Percentiles rank a stretch among this genome's conserved stretches.
Evolutionary conservation across 2,329 filamentous ascomycete genomes (phyloP).

Genomic region (Aspergillus ochraceoroseus): DNA sequence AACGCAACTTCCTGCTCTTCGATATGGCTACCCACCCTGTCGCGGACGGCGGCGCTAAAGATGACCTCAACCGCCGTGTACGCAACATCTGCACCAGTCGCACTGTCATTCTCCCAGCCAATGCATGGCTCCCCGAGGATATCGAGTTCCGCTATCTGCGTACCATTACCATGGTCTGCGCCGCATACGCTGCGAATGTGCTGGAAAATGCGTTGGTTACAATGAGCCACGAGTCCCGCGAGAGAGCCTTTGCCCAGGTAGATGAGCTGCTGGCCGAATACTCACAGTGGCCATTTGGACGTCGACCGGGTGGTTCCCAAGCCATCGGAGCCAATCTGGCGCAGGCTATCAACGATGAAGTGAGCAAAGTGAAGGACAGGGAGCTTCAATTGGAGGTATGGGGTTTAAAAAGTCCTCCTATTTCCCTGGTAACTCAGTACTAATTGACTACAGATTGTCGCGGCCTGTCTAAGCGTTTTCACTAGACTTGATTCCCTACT

Average conservation of each 20-base stretch:
- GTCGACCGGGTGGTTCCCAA: slow-evolving; percentile 67
- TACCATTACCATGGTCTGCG: slow-evolving; percentile 94
- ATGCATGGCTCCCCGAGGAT: slow-evolving; percentile 86
- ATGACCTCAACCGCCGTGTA: slow-evolving; percentile 90
- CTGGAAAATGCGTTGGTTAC: slow-evolving; percentile 95
- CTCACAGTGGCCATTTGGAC: slow-evolving; percentile 94
- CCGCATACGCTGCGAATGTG: slow-evolving; percentile 95
- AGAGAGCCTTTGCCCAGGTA: slow-evolving; percentile 92
- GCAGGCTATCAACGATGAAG: slow-evolving; percentile 79
- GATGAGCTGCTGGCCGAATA: slow-evolving; percentile 94
- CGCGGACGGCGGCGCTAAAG: slow-evolving; percentile 92
- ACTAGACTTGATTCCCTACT: slow-evolving; percentile 94
- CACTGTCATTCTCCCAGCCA: slow-evolving; percentile 81
- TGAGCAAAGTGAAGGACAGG: slow-evolving; percentile 81
- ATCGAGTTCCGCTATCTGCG: slow-evolving; percentile 90
- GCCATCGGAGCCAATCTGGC: slow-evolving; percentile 91
- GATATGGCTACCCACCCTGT: slow-evolving; percentile 99
- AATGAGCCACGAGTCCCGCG: slow-evolving; percentile 86
- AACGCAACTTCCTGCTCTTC: slow-evolving; percentile 98
- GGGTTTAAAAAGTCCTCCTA: no score
- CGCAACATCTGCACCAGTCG: slow-evolving; percentile 88
- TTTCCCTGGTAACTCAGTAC: slow-evolving; percentile 14
- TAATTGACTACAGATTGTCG: slow-evolving; percentile 59
- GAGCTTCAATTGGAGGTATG: slow-evolving; percentile 91
- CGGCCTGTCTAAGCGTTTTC: slow-evolving; percentile 94